Percentiles rank a stretch among this genome's conserved stretches.
phyloP scores from a whole-genome alignment of 768 basidiomycete species.

The Lactifluus subvellereus region DNA sequence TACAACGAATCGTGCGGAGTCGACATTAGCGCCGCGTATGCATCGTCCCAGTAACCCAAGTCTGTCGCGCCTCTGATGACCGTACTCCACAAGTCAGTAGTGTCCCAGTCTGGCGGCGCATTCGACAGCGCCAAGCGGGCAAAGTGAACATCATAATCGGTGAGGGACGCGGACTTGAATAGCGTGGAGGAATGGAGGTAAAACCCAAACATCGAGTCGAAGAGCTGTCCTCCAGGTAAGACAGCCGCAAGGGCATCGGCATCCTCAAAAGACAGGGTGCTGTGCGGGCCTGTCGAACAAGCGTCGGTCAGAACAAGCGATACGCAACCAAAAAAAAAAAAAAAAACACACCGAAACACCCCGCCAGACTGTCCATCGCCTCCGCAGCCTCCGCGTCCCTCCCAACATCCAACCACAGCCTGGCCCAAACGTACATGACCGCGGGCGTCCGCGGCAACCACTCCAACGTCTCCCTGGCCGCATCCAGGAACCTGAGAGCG shows the following conservation, averaged over 20 bases:
- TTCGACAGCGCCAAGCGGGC: slow-evolving; percentile 75
- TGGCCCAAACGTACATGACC: slow-evolving; percentile 64
- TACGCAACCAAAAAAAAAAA: background rate
- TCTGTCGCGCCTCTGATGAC: slow-evolving; percentile 73
- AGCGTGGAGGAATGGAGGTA: slow-evolving; percentile 73
- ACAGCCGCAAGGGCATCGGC: slow-evolving; percentile 54
- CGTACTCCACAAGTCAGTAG: slow-evolving; percentile 69
- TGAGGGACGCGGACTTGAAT: slow-evolving; percentile 54
- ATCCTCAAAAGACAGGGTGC: slow-evolving; percentile 52
- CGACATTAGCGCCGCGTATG: slow-evolving; percentile 72
- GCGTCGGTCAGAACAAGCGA: slow-evolving; percentile 14
- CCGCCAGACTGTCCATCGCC: slow-evolving; percentile 67
- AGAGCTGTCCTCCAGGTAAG: slow-evolving; percentile 50
- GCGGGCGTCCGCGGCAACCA: slow-evolving; percentile 79
- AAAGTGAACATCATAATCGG: slow-evolving; percentile 65
- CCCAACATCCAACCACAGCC: slow-evolving; percentile 59
- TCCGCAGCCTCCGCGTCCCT: slow-evolving; percentile 67
- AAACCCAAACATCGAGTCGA: slow-evolving; percentile 63
- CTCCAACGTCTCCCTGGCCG: slow-evolving; percentile 58
- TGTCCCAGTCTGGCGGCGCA: slow-evolving; percentile 47
- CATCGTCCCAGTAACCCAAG: slow-evolving; percentile 75
- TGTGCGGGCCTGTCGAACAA: slow-evolving; percentile 40
- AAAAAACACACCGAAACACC: slow-evolving; percentile 58
- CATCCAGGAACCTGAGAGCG: slow-evolving; percentile 52
- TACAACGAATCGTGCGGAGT: slow-evolving; percentile 76